Evolutionary conservation across 2,329 filamentous ascomycete genomes (phyloP).

Genomic region (Neocucurbitaria cava): DNA sequence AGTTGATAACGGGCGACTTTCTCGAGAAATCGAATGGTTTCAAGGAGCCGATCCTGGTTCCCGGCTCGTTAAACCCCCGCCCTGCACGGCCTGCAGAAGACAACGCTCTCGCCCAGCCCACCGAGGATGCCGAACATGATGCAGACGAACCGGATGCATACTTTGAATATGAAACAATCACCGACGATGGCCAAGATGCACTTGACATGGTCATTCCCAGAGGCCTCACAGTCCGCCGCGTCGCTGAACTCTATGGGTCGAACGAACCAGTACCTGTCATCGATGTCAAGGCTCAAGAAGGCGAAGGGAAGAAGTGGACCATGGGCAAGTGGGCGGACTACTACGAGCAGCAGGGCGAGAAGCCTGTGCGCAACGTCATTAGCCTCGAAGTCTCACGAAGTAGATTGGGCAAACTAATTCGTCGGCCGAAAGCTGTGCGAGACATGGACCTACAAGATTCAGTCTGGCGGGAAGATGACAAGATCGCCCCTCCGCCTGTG

Average conservation of each 20-base stretch:
- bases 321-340: constrained; percentile 71
- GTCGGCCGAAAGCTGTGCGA: constrained; percentile 69
- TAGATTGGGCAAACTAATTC: constrained; percentile 66
- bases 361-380: constrained; percentile 72
- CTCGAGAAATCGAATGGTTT: constrained; percentile 69
- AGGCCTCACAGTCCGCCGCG: constrained; percentile 67
- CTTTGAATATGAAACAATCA: constrained; percentile 57
- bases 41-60: constrained; percentile 71
- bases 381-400: constrained; percentile 72
- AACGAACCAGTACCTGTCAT: constrained; percentile 71
- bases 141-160: constrained; percentile 30
- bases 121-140: constrained; percentile 32
- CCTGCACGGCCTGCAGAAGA: constrained; percentile 33
- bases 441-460: constrained; percentile 66
- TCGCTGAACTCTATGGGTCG: constrained; percentile 68
- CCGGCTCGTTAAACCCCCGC: constrained; percentile 65
- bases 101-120: background rate
- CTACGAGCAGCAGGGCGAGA: constrained; percentile 69
- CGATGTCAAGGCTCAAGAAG: constrained; percentile 73
- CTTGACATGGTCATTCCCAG: constrained; percentile 73
- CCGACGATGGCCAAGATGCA: constrained; percentile 69
- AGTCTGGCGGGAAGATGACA: constrained; percentile 63
- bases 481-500: constrained; percentile 67
- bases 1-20: constrained; percentile 68
- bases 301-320: constrained; percentile 69